Evolutionary conservation across 768 basidiomycete species (phyloP).

Genomic region (Steccherinum ochraceum): DNA sequence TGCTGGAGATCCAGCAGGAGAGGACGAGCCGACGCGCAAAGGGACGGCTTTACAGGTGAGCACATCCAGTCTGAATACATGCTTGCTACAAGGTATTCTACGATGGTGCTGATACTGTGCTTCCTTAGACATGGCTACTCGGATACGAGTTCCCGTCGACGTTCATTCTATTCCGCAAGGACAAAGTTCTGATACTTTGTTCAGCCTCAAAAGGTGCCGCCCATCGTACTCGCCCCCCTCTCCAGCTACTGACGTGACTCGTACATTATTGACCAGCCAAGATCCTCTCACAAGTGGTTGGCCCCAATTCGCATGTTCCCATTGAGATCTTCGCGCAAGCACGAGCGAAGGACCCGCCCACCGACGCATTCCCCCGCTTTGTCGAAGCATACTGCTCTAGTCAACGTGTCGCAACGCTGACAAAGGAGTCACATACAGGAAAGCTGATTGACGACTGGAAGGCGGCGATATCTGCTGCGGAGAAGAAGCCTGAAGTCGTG

Average conservation of each 20-base stretch:
- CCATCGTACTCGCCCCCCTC: conserved; percentile 1
- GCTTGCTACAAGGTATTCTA: conserved; percentile 7
- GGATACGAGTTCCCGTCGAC: conserved; percentile 98
- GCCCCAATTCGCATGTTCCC: conserved; percentile 46
- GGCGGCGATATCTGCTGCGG: conserved; percentile 45
- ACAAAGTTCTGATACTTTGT: conserved; percentile 73
- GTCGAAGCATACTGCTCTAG: conserved; percentile 53
- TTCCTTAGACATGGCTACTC: conserved; percentile 82
- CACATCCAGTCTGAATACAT: background rate
- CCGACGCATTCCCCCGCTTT: conserved; percentile 69
- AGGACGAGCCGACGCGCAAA: conserved; percentile 89
- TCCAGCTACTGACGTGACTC: conserved; percentile 1
- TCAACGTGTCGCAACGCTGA: conserved; percentile 64
- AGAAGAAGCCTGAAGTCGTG: conserved; percentile 62
- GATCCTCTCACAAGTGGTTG: conserved; percentile 73
- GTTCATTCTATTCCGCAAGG: conserved; percentile 74
- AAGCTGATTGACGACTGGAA: conserved; percentile 89
- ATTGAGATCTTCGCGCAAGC: conserved; percentile 76
- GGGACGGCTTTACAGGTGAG: conserved; percentile 88
- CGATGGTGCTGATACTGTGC: conserved; percentile 11
- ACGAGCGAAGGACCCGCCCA: conserved; percentile 72
- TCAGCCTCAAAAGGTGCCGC: conserved; percentile 79
- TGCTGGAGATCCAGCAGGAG: conserved; percentile 73
- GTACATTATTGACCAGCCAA: conserved; percentile 49
- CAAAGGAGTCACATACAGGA: conserved; percentile 81